Base-by-base conservation (phyloP, 2,329 filamentous ascomycete species). In the Alternaria conjuncta region DNA sequence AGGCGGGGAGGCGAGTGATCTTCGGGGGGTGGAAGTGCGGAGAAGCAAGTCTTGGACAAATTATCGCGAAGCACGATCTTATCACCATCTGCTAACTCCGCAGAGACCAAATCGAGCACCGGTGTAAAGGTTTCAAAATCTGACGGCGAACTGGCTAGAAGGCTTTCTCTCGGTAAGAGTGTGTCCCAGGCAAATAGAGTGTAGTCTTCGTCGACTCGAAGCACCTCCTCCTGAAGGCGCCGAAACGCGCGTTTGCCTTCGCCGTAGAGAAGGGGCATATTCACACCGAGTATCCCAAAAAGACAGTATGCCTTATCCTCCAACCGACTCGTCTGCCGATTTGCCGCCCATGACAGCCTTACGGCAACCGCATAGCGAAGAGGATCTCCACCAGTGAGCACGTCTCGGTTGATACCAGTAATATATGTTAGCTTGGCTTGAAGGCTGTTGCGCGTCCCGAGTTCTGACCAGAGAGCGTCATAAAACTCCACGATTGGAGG, bases 301-400 rank as follows among this genome's bases (percentile, higher is more conserved):
- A 57, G 15, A n/a, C 55, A 57, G 21, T 57, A 57, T 3, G 55
- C 55, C 13, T 18, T 3, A 15, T 57, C 55, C 8, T 57, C 55
- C 15, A 57, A 18, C 1, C 55, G 44, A 5, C 28, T 57, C 2
- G 55, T 57, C 30, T 41, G 6, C 1, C 55, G 45, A 11, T 4
- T 1, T 28, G 45, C 55, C 4, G 55, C 55, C 55, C 45, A 58
- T 3, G 30, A 51, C 30, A 51, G 12, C 4, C 55, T 51, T 21
- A 36, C 50, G 2, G 9, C 50, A 1, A 54, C 50, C 0, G 50
- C 10, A 4, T 13, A 54, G 3, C 4, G 0, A 1, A 41, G 10
- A 6, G 50, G 28, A 10, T 25, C 3, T 12, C 13, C 28, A 3
- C 30, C 30, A 18, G 13, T n/a, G 10, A 54, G 32, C 5, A 23